Conservation (phyloP, 2,329 filamentous ascomycete genomes). For the Xylaria arbuscula region DNA sequence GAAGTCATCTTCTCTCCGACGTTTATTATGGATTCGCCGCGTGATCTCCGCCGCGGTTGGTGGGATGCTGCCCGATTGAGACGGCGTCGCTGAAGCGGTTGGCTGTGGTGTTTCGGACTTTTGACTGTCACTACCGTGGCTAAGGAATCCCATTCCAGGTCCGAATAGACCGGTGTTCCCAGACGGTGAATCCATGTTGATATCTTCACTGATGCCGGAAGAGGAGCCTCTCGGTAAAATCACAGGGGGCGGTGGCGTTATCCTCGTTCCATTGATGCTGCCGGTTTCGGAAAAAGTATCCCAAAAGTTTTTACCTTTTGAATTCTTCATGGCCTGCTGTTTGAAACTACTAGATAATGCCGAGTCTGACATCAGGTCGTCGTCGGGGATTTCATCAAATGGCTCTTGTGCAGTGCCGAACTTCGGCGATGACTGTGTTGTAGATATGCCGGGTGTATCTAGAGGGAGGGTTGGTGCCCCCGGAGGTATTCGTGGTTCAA, state of each 20-base stretch:
- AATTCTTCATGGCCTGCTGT: slow-evolving; percentile 77
- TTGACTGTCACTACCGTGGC: slow-evolving; percentile 45
- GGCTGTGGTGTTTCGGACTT: slow-evolving; percentile 55
- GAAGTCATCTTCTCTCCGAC: slow-evolving; percentile 90
- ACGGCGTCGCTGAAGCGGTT: slow-evolving; percentile 47
- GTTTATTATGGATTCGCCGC: slow-evolving; percentile 81
- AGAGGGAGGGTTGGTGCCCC: slow-evolving; percentile 51
- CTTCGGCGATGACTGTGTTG: slow-evolving; percentile 75
- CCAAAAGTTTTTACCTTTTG: slow-evolving; percentile 79
- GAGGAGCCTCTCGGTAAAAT: slow-evolving; percentile 69
- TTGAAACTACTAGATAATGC: slow-evolving; percentile 76
- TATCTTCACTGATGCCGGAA: slow-evolving; percentile 74
- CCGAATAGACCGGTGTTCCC: slow-evolving; percentile 50
- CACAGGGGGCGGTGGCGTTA: slow-evolving; percentile 71
- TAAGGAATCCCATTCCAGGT: slow-evolving; percentile 49
- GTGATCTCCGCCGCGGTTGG: slow-evolving; percentile 80
- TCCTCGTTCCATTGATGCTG: slow-evolving; percentile 59
- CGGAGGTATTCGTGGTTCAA: slow-evolving; percentile 58
- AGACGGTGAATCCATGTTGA: slow-evolving; percentile 77
- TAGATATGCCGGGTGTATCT: slow-evolving; percentile 62
- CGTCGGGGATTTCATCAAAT: slow-evolving; percentile 76
- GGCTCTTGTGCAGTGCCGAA: slow-evolving; percentile 70
- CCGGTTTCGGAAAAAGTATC: slow-evolving; percentile 78
- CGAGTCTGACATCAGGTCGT: slow-evolving; percentile 72
- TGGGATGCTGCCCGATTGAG: slow-evolving; percentile 54